These are phyloP conservation scores for Inga leiocalycina DNA, from an alignment of 306 rosid species.

Conservation along the genomic window DNA sequence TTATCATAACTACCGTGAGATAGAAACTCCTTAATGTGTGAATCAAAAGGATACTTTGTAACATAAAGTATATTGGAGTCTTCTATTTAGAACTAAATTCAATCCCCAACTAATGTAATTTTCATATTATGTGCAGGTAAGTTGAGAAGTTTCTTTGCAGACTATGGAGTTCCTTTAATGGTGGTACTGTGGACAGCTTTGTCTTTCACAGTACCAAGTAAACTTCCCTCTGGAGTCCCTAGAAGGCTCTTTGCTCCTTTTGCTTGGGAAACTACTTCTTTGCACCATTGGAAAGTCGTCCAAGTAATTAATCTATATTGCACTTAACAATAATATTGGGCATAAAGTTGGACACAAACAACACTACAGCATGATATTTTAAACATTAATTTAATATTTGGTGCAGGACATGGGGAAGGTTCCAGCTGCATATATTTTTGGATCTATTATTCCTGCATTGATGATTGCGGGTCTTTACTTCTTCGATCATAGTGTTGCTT, in stretches of 20 bases:
- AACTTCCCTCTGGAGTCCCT: conserved; percentile 77
- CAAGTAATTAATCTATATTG: conserved; percentile 44
- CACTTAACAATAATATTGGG: background rate
- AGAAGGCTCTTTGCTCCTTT: conserved; percentile 79
- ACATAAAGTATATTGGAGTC: too few species aligned
- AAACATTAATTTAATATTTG: background rate
- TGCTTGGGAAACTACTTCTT: conserved; percentile 76
- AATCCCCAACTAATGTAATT: too few species aligned
- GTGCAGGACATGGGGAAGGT: conserved; percentile 84
- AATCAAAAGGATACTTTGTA: too few species aligned
- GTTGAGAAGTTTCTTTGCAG: conserved; percentile 75
- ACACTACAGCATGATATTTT: too few species aligned
- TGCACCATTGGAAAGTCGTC: conserved; percentile 76
- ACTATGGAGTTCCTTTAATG: conserved; percentile 88
- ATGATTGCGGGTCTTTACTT: conserved; percentile 93
- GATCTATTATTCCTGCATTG: conserved; percentile 74
- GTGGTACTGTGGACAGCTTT: conserved; percentile 75
- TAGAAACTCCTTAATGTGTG: too few species aligned
- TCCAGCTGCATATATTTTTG: conserved; percentile 60
- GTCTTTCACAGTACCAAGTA: conserved; percentile 58
- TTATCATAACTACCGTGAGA: too few species aligned
- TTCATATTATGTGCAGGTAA: conserved; percentile 45
- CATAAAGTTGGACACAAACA: background rate
- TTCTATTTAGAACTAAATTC: too few species aligned
- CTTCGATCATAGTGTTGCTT: conserved; percentile 92